Evolutionary conservation across 495 filamentous ascomycete genomes (phyloP), one percentile per base, ranked within the genome.

Genomic region (Pyrenopolyporus hunteri): DNA sequence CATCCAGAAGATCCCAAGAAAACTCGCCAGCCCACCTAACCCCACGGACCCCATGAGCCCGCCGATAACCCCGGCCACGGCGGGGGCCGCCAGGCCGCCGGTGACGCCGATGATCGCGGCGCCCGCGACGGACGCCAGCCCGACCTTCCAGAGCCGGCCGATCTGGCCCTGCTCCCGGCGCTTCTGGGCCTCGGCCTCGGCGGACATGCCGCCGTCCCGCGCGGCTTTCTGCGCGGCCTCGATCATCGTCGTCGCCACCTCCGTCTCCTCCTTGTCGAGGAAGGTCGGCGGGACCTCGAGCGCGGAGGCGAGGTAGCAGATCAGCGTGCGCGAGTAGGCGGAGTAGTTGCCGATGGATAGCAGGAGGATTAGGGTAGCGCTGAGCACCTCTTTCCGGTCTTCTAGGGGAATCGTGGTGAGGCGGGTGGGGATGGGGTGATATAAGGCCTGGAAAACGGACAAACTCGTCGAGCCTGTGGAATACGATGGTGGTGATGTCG

Each of bases 31-130:
- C 0, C 90, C 90, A 10, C 92, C 92, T 0, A 97, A 77, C 1
- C 92, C 92, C 0, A 97, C 77, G 4, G 88, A 87, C 10, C 91
- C 90, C 86, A 96, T 89, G 1, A 96, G 76, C 0, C 87, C 86
- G n/a, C 92, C 91, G n/a, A 97, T 78, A 0, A 90, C 91, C 3
- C 91, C 92, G 0, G 92, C 92, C 9, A 97, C 89, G 0, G 95
- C 74, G 0, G 92, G 92, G 3, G 92, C 92, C 1, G 92, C 92
- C 1, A 96, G 81, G 1, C 92, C 92, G 2, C 92, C 92, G 1
- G 92, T 96, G 1, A 97, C 80, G 2, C 92, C 92, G 13, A 97
- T 92, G 6, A 96, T 70, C 0, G 89, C 91, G 5, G 92, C 92
- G 4, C 92, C 92, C 2, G 90, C 92, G 0, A 92, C 89, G n/a